Percentiles rank a stretch among this genome's conserved stretches.
Conservation (phyloP, 2,329 filamentous ascomycete species). For the Fusarium poae region DNA sequence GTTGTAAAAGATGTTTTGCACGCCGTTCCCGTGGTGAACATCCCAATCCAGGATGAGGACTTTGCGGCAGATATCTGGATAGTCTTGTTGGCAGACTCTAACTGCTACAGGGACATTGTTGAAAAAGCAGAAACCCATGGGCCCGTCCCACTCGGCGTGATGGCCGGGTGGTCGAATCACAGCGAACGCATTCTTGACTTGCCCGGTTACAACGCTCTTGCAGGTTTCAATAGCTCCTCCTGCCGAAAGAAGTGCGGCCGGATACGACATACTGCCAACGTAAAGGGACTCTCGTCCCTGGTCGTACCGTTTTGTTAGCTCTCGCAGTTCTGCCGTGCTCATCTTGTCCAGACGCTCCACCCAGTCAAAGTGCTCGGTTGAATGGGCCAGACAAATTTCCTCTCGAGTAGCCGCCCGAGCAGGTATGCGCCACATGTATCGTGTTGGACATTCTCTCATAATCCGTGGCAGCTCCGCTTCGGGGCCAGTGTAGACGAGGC, state of each 20-base stretch:
- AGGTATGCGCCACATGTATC: slow-evolving; percentile 81
- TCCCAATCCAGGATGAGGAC: slow-evolving; percentile 95
- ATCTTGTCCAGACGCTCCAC: slow-evolving; percentile 70
- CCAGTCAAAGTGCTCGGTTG: slow-evolving; percentile 81
- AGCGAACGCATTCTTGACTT: slow-evolving; percentile 94
- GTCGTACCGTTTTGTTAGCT: slow-evolving; percentile 72
- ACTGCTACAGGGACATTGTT: slow-evolving; percentile 97
- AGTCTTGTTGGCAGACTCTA: slow-evolving; percentile 86
- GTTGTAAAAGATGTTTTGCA: slow-evolving; percentile 95
- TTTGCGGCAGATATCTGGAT: slow-evolving; percentile 84
- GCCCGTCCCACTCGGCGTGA: slow-evolving; percentile 86
- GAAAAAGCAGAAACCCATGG: slow-evolving; percentile 97
- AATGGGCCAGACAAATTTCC: slow-evolving; percentile 86
- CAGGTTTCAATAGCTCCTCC: slow-evolving; percentile 97
- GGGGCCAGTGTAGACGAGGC: slow-evolving; percentile 76
- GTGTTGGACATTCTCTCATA: slow-evolving; percentile 66
- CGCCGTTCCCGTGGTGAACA: slow-evolving; percentile 86
- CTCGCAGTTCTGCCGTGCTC: slow-evolving; percentile 74
- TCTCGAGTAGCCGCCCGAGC: slow-evolving; percentile 81
- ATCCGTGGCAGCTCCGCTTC: slow-evolving; percentile 67
- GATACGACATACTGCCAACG: slow-evolving; percentile 84
- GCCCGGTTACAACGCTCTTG: slow-evolving; percentile 84
- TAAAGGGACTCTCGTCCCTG: slow-evolving; percentile 82
- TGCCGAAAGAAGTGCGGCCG: slow-evolving; percentile 84
- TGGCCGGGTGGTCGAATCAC: slow-evolving; percentile 96